Evolutionary conservation across 2,329 filamentous ascomycete genomes (phyloP), one percentile per base, ranked within the genome.

Genomic region (Aspergillus sp.): DNA sequence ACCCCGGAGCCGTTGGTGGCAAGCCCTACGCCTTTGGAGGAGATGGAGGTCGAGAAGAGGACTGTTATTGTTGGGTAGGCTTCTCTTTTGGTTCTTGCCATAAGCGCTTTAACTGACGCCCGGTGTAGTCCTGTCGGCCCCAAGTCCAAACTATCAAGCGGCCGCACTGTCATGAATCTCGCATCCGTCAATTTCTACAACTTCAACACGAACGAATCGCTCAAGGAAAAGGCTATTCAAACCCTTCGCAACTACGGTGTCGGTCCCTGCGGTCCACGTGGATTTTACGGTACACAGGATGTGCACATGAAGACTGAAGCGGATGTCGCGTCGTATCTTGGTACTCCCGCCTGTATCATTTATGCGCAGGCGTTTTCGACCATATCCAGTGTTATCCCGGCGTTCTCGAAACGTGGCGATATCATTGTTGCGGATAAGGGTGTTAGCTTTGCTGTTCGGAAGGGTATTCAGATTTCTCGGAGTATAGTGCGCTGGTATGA

Each of bases 111-210:
- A 41, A 32, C 51, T 55, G 47, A 58, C 43, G 7, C 10, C 48
- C 49, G 32, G 43, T 52, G 43, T 62, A 94, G 89, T 44, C 86
- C 91, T 4, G 90, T 90, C 1, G 90, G 89, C 7, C 90, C 93
- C 42, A 95, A 93, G 68, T 84, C 86, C 44, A 96, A 93, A 68
- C 81, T 98, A 47, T 77, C 83, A 43, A 95, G 85, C 68, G 93
- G 93, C 60, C 86, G 88, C 56, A 95, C 87, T 15, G 93, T 96
- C 20, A 89, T 81, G 49, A 98, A 98, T 66, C 84, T 98, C 54
- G 91, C 89, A 33, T 94, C 88, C 1, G 93, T 90, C 73, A 98
- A 98, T 69, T 95, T 93, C 70, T 97, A 95, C 77, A 97, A 98
- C 73, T 90, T 98, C 69, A 88, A 94, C 55, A 82, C 83, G 46